Evolutionary conservation across 2,329 filamentous ascomycete species (phyloP), one percentile per base, ranked within the genome.

Genomic region (Blastomyces silverae): DNA sequence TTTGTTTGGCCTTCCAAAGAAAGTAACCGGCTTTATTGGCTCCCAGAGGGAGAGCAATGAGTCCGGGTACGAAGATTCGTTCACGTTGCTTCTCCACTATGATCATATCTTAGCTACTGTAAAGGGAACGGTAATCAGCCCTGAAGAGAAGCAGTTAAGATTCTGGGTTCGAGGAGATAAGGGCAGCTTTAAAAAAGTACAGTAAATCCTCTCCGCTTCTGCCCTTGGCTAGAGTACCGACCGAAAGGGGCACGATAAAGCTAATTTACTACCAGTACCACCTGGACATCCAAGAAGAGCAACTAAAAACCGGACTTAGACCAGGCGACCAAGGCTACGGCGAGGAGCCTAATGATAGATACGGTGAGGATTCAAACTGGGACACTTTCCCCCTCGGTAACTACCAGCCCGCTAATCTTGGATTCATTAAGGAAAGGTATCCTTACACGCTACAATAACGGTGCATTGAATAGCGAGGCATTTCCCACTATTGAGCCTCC

Each of bases 151-250:
- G 67, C 90, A 93, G 79, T 79, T 89, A 66, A 80, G 90, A 50
- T 93, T 87, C 80, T 92, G 90, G 89, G 81, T 92, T 11, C 81
- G 89, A 34, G 90, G 90, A 28, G 85, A 85, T 22, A 86, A 87
- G 76, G 90, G 89, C 0, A 89, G 84, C 72, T 93, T 88, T 77
- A 88, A 85, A 79, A 93, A 92, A 81, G 77, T n/a, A n/a, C n/a
- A n/a, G n/a, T 79, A 50, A 80, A 83, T 57, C n/a, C 34, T 13
- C 15, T 4, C 28, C 7, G 37, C n/a, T 50, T 34, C 15, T 17
- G 42, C n/a, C 34, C 42, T 13, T 2, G 46, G 62, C 42, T 52
- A 13, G 13, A 25, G 28, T 34, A n/a, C 2, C 2, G 39, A 20
- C 7, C 39, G 31, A 42, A 42, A 42, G n/a, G 6, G 46, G 28